Evolutionary conservation across 2,329 filamentous ascomycete species (phyloP).

Genomic region (Bretziella fagacearum): DNA sequence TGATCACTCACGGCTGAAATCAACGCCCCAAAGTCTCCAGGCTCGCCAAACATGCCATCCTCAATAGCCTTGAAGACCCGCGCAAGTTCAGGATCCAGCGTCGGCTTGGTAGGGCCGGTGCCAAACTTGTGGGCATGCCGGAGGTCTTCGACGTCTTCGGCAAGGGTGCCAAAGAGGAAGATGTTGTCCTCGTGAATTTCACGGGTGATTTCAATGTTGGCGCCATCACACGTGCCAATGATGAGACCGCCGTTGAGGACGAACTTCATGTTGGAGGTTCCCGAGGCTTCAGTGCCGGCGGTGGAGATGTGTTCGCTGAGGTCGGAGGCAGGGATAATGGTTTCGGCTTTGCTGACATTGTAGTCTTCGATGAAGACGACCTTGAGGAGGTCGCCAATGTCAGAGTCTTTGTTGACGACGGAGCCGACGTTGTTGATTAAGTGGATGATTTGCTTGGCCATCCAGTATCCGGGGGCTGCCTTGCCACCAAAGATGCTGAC

Average conservation of each 20-base stretch:
- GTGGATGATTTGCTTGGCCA: slow-evolving; percentile 98
- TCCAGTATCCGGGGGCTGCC: slow-evolving; percentile 97
- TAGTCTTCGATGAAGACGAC: slow-evolving; percentile 97
- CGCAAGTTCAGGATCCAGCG: slow-evolving; percentile 55
- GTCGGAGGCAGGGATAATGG: slow-evolving; percentile 86
- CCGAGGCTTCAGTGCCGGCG: slow-evolving; percentile 75
- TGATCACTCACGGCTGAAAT: slow-evolving; percentile 76
- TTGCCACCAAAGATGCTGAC: slow-evolving; percentile 97
- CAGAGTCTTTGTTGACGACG: slow-evolving; percentile 81
- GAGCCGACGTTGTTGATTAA: slow-evolving; percentile 81
- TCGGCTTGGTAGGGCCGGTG: slow-evolving; percentile 34
- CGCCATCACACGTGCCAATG: slow-evolving; percentile 94
- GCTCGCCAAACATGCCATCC: slow-evolving; percentile 62
- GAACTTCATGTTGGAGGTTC: slow-evolving; percentile 99
- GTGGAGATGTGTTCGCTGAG: slow-evolving; percentile 98
- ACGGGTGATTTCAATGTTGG: slow-evolving; percentile 95
- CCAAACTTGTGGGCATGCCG: slow-evolving; percentile 81
- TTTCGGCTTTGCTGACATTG: slow-evolving; percentile 98
- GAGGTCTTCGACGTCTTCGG: slow-evolving; percentile 92
- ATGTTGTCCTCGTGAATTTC: slow-evolving; percentile 96
- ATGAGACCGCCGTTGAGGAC: slow-evolving; percentile 93
- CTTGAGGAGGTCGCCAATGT: slow-evolving; percentile 87
- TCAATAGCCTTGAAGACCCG: slow-evolving; percentile 76
- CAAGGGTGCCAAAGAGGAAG: slow-evolving; percentile 91
- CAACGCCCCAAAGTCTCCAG: slow-evolving; percentile 62